These are phyloP conservation scores for Fusarium abutilonis DNA, from an alignment of 2,329 filamentous ascomycete species.

Conservation along the genomic window DNA sequence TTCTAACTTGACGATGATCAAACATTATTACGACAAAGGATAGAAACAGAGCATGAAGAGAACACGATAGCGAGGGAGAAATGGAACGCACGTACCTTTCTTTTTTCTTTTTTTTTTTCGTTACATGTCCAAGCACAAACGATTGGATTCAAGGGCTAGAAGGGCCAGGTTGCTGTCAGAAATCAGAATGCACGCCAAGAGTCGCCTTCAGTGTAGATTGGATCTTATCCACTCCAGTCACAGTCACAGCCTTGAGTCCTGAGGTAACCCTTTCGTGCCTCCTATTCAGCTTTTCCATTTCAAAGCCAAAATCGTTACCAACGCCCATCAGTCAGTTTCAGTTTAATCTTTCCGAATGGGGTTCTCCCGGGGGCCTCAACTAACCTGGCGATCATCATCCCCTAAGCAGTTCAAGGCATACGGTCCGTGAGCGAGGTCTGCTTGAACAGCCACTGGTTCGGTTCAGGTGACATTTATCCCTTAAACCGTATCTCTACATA, in stretches of 20 bases:
- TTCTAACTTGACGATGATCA: constrained; percentile 8
- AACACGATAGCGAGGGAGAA: background rate
- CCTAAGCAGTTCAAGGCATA: background rate
- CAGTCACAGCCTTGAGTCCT: constrained; percentile 7
- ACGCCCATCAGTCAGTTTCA: no score
- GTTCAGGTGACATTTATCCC: constrained; percentile 9
- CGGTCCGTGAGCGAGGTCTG: background rate
- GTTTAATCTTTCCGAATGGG: background rate
- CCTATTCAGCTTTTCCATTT: no score
- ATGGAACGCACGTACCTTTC: background rate
- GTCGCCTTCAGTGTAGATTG: background rate
- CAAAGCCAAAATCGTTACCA: no score
- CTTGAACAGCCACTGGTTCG: constrained; percentile 5
- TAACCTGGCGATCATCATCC: background rate
- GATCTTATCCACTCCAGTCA: constrained; percentile 1
- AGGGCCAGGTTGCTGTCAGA: background rate
- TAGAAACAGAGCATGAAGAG: no score
- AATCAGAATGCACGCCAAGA: constrained; percentile 1
- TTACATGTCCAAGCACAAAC: constrained; percentile 8
- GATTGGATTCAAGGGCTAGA: no score
- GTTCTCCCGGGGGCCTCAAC: background rate
- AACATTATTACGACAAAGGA: background rate
- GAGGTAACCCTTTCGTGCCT: background rate
- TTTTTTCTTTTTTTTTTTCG: background rate
- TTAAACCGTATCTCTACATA: background rate